Evolutionary conservation across 768 basidiomycete species (phyloP), one percentile per base, ranked within the genome.

Genomic region (Kwoniella shandongensis): DNA sequence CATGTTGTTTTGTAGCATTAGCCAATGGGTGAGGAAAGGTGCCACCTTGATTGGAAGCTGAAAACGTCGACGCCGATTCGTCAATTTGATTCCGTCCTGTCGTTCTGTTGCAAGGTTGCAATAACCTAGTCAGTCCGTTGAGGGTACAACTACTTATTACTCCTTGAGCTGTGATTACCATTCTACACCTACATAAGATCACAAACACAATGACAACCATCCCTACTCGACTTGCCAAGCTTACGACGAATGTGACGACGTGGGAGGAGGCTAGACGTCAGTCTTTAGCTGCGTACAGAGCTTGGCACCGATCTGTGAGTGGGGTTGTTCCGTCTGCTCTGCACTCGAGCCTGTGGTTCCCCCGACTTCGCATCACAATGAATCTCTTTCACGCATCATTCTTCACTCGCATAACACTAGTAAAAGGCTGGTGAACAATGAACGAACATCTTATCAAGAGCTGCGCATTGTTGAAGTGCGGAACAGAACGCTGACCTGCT

Each of bases 291-390:
- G 82, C 96, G 12, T 99, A 98, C 80, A 81, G 93, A 57, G 86
- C 85, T 75, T 99, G 94, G 94, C 88, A 92, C 74, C 87, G 96
- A 61, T 82, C 86, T 44, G 94, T 96, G 70, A 67, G 89, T 69
- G 22, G 36, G 51, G 29, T 27, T 61, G 20, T 44, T 40, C 22
- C n/a, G 44, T n/a, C 51, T 39, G 25, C 41, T 12, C 44, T 38
- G 25, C 15, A 38, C 22, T 29, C 39, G 40, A n/a, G n/a, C n/a
- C n/a, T n/a, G n/a, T n/a, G n/a, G n/a, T n/a, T n/a, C n/a, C n/a
- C n/a, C n/a, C n/a, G n/a, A n/a, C n/a, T n/a, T n/a, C n/a, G n/a
- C n/a, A n/a, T n/a, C n/a, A n/a, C n/a, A n/a, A n/a, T n/a, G n/a
- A n/a, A n/a, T n/a, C n/a, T n/a, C n/a, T n/a, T n/a, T n/a, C n/a